Evolutionary conservation across 148 eudicot species (phyloP), one percentile per base, ranked within the genome.

Genomic region (Chenopodium formosanum): DNA sequence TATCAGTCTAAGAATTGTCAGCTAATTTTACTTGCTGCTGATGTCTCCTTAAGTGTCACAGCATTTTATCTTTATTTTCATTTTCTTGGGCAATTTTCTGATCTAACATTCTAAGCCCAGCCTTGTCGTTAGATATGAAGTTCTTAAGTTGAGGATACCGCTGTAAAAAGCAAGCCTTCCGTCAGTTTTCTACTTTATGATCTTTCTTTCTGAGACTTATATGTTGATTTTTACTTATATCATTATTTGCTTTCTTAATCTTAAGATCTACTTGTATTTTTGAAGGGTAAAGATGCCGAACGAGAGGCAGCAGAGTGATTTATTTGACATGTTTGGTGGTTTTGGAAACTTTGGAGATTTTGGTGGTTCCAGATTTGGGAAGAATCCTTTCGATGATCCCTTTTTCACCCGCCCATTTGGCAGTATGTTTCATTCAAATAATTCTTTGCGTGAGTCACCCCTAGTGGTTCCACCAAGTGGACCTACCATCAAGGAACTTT

Each of bases 371-470:
- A 46, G 84, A 58, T 88, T 88, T 81, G 89, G 91, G 68, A 88
- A 87, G 56, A 85, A 87, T 85, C 92, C 92, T 70, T 90, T 91
- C 83, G 93, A 93, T 87, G 97, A 93, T 78, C 93, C 97, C n/a
- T 91, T 94, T 79, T 94, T 94, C 73, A 84, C 89, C 40, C 86
- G 85, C 6, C 94, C 95, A 44, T 86, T 84, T 27, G 89, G 88
- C 19, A 79, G 87, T 75, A 64, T 80, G 79, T 79, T 88, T 77
- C 44, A 27, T 79, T 83, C 86, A 69, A 81, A 69, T 56, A 74
- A 64, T 78, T 78, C 82, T 80, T 68, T 63, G 29, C 76, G 65
- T 52, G 84, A 79, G 17, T 48, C 76, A 12, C 80, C 78, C n/a
- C 88, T 78, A 16, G 75, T 72, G 23, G 52, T 79, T 68, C 79